Conservation (phyloP, 768 basidiomycete species). For the Multifurca ochricompacta region DNA sequence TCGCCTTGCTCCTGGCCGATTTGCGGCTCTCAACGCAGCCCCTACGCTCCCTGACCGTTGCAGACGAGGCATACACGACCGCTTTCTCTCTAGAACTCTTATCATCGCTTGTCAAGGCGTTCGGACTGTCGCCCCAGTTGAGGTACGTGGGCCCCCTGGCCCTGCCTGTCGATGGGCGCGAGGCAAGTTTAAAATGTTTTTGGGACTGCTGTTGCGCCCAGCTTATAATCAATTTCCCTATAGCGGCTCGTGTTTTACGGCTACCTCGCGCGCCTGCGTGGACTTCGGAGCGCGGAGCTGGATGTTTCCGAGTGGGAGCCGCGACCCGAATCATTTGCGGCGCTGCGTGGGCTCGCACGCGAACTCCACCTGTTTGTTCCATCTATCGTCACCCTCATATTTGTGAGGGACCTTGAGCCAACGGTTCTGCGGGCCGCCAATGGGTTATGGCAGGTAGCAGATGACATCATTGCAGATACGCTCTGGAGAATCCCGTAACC, state of each 20-base stretch:
- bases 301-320: conserved; percentile 64
- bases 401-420: conserved; percentile 56
- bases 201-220: background rate
- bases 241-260: conserved; percentile 60
- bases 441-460: conserved; percentile 27
- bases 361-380: conserved; percentile 58
- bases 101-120: conserved; percentile 31
- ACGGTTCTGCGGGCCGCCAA: conserved; percentile 35
- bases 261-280: conserved; percentile 44
- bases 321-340: conserved; percentile 41
- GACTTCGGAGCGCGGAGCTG: conserved; percentile 49
- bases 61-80: conserved; percentile 51
- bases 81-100: conserved; percentile 49
- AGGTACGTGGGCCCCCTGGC: conserved; percentile 59
- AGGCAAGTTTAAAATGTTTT: conserved; percentile 34
- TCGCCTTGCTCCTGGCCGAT: conserved; percentile 40
- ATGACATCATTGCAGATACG: conserved; percentile 18
- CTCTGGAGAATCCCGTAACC: conserved; percentile 12
- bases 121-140: conserved; percentile 30
- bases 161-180: conserved; percentile 47
- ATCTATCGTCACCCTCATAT: conserved; percentile 44
- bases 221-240: background rate
- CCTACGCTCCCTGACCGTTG: conserved; percentile 51
- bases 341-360: conserved; percentile 48
- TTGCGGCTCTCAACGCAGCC: conserved; percentile 38